Evolutionary conservation across 163 green algal species (phyloP).

Genomic region (Prototheca wickerhamii): DNA sequence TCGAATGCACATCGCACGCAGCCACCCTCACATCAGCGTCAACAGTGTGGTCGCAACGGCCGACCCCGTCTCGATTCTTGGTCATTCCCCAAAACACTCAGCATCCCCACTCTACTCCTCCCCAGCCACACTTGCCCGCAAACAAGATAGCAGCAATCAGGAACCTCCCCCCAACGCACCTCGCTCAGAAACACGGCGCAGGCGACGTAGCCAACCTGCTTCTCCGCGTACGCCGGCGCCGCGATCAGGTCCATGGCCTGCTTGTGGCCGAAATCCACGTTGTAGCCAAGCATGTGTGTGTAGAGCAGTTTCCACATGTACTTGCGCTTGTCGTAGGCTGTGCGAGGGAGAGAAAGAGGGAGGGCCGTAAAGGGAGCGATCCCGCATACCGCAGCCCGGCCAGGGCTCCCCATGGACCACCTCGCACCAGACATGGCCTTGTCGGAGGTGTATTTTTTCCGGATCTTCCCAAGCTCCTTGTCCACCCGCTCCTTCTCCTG

Average conservation of each 20-base stretch:
- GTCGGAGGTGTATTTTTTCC: slow-evolving; percentile 78
- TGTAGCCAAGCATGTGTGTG: slow-evolving; percentile 98
- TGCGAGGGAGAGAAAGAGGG: slow-evolving; percentile 3
- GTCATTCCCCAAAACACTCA: no score
- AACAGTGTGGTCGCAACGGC: no score
- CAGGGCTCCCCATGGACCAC: not conserved
- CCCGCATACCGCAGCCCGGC: not conserved
- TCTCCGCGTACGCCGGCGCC: slow-evolving; percentile 82
- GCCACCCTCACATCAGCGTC: no score
- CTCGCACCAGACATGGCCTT: slow-evolving; percentile 37
- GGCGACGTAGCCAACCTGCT: slow-evolving; percentile 98
- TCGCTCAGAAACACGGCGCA: slow-evolving; percentile 90
- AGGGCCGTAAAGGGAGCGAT: not conserved
- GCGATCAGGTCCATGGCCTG: slow-evolving; percentile 93
- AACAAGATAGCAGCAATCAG: not conserved
- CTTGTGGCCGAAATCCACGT: slow-evolving; percentile 98
- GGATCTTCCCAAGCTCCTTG: slow-evolving; percentile 98
- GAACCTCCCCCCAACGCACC: slow-evolving; percentile 29
- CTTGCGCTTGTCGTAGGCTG: slow-evolving; percentile 97
- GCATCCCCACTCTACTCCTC: no score
- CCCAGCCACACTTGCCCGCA: no score
- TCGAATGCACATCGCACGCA: no score
- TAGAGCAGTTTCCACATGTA: slow-evolving; percentile 99
- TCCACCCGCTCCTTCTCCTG: slow-evolving; percentile 81
- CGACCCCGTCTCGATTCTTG: no score